These are phyloP conservation scores for Suillus plorans DNA, from an alignment of 768 basidiomycete genomes.

Conservation along the genomic window DNA sequence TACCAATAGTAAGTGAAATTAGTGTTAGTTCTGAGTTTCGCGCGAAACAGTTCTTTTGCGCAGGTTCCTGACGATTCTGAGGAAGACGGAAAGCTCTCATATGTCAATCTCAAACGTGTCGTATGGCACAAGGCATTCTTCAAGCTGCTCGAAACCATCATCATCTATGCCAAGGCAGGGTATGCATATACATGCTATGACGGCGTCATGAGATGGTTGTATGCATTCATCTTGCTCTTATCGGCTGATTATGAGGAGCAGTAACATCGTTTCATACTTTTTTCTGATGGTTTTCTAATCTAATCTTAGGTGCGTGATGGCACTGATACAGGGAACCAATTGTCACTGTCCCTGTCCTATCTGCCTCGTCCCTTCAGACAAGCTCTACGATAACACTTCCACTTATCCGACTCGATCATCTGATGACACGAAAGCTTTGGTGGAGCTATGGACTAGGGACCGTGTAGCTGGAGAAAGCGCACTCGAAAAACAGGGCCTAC, in stretches of 20 bases:
- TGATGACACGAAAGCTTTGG: slow-evolving; percentile 13
- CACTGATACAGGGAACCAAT: slow-evolving; percentile 30
- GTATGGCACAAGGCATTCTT: slow-evolving; percentile 37
- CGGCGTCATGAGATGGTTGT: slow-evolving; percentile 26
- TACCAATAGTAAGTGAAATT: slow-evolving; percentile 31
- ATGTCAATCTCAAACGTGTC: slow-evolving; percentile 30
- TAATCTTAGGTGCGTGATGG: slow-evolving; percentile 34
- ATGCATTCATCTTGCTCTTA: slow-evolving; percentile 36
- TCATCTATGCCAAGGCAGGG: slow-evolving; percentile 21
- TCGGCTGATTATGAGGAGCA: slow-evolving; percentile 46
- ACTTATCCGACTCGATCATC: slow-evolving; percentile 10
- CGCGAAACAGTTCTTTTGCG: too few species aligned
- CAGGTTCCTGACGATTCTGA: slow-evolving; percentile 4
- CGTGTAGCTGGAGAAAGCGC: slow-evolving; percentile 13
- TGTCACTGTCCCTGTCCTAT: slow-evolving; percentile 35
- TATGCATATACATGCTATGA: slow-evolving; percentile 27
- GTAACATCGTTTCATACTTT: slow-evolving; percentile 22
- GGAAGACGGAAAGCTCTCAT: slow-evolving; percentile 32
- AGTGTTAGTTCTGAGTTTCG: too few species aligned
- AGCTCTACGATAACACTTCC: slow-evolving; percentile 20
- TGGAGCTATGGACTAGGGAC: slow-evolving; percentile 17
- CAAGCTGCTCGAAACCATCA: slow-evolving; percentile 28
- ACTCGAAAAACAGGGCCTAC: slow-evolving; percentile 15
- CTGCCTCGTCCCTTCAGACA: slow-evolving; percentile 32
- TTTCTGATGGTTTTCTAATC: not conserved